Base-by-base conservation (phyloP, 805 yeast species). In the Kodamaea nitidulidarum region DNA sequence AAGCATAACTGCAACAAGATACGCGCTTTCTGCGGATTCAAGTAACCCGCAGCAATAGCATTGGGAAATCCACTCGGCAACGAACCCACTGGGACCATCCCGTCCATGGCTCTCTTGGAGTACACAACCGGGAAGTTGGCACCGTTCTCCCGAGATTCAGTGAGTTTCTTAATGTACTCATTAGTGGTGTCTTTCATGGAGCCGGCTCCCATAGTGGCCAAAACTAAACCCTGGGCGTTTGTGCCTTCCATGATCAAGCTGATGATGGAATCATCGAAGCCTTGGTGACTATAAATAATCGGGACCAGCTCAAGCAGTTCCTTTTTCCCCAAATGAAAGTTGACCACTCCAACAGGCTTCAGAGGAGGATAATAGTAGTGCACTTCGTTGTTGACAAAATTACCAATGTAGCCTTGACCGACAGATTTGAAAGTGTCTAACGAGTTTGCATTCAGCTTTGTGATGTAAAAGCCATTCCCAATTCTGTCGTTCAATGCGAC, bases 171-270 rank as follows among this genome's bases (percentile, higher is more conserved):
- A 32, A 71, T 52, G n/a, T 60, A 57, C 31, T 65, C 63, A 45
- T 75, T 76, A 2, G 81, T 75, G 11, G 53, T 60, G 4, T 70
- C 74, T 17, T 78, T 67, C 58, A 81, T 56, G 2, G 84, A 76
- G 1, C 88, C 88, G 1, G 87, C 84, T 26, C 88, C 88, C 72
- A 80, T 75, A 2, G 84, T 77, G 0, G 87, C 88, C 36, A 81
- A 60, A 1, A 81, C 79, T 11, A 81, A 52, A 5, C 86, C 88
- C 31, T 68, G 65, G 17, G 71, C 70, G 17, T 58, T 58, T 48
- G 74, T 51, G 14, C 69, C 65, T 21, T 68, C 67, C 7, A 74
- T 66, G 0, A 75, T 70, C 11, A 77, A 45, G 22, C 67, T 67
- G 4, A 81, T 63, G 11, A 80, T 42, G 34, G 63, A 63, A 24